These are phyloP conservation scores for Ascodesmis nigricans DNA, from an alignment of 495 filamentous ascomycete genomes.

Conservation along the genomic window DNA sequence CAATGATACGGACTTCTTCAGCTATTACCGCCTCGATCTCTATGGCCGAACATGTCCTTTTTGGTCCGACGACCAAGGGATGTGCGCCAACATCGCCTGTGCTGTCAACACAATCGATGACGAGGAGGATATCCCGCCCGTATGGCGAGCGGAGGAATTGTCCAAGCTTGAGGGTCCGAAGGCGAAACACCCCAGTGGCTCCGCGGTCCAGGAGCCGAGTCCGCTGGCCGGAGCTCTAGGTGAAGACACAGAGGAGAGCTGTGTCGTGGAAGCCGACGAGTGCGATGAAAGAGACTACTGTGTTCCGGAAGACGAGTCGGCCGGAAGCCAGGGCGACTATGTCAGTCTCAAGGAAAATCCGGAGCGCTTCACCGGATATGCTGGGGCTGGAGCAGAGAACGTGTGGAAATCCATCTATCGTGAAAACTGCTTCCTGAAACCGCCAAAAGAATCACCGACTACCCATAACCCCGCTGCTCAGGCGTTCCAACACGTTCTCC, in stretches of 20 bases:
- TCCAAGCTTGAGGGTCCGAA: conserved; percentile 83
- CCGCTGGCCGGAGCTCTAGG: conserved; percentile 70
- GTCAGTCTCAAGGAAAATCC: conserved; percentile 85
- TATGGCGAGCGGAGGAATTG: conserved; percentile 82
- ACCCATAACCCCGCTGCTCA: conserved; percentile 39
- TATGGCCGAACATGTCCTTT: conserved; percentile 90
- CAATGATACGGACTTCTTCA: conserved; percentile 83
- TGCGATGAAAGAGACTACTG: conserved; percentile 96
- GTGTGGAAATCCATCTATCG: conserved; percentile 95
- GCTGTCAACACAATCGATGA: conserved; percentile 92
- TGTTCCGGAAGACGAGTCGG: conserved; percentile 81
- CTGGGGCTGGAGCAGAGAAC: conserved; percentile 56
- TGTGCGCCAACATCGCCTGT: conserved; percentile 95
- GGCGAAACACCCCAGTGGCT: conserved; percentile 63
- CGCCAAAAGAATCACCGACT: neutral
- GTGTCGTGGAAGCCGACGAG: conserved; percentile 92
- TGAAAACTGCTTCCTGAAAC: conserved; percentile 84
- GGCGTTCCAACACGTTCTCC: conserved; percentile 63
- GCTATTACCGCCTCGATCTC: conserved; percentile 90
- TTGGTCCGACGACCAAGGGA: conserved; percentile 78
- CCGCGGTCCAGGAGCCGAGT: conserved; percentile 41
- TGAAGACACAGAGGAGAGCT: conserved; percentile 75
- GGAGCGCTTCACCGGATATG: conserved; percentile 85
- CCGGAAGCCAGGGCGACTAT: conserved; percentile 76
- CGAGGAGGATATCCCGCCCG: conserved; percentile 73